Evolutionary conservation across 805 yeast genomes (phyloP).

Genomic region (Schwanniomyces pseudopolymorphus): DNA sequence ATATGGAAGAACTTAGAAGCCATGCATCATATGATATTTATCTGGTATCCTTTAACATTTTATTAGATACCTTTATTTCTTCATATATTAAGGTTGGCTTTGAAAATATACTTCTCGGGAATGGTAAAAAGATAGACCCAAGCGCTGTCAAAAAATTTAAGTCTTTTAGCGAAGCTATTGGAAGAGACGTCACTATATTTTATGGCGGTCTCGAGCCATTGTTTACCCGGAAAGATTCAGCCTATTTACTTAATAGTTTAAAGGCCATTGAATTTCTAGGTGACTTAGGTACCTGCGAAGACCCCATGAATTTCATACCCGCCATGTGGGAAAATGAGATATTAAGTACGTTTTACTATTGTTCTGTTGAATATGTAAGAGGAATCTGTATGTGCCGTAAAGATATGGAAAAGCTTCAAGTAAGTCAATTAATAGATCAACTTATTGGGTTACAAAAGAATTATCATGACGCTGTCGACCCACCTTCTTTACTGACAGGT

Average conservation of each 20-base stretch:
- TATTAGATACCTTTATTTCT: conserved; percentile 38
- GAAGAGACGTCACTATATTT: conserved; percentile 38
- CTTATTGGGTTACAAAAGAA: conserved; percentile 28
- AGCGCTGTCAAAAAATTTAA: conserved; percentile 31
- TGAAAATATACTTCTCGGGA: conserved; percentile 41
- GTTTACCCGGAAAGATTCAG: conserved; percentile 40
- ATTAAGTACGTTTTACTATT: conserved; percentile 67
- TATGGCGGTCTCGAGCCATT: conserved; percentile 36
- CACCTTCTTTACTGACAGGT: conserved; percentile 29
- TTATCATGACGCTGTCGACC: conserved; percentile 33
- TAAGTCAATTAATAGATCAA: conserved; percentile 25
- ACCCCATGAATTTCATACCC: conserved; percentile 32
- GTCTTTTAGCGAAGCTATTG: conserved; percentile 38
- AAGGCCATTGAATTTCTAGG: conserved; percentile 41
- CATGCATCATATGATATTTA: conserved; percentile 43
- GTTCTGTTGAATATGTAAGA: conserved; percentile 68
- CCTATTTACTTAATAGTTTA: conserved; percentile 37
- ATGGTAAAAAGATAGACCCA: conserved; percentile 43
- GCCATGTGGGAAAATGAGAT: conserved; percentile 58
- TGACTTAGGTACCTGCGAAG: conserved; percentile 39
- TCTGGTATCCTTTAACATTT: conserved; percentile 36
- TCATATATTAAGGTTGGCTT: conserved; percentile 39
- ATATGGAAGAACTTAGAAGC: conserved; percentile 61
- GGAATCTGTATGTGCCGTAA: conserved; percentile 57
- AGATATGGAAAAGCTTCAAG: conserved; percentile 35